phyloP scores from a whole-genome alignment of 208 protist genomes.

The Leishmania major region DNA sequence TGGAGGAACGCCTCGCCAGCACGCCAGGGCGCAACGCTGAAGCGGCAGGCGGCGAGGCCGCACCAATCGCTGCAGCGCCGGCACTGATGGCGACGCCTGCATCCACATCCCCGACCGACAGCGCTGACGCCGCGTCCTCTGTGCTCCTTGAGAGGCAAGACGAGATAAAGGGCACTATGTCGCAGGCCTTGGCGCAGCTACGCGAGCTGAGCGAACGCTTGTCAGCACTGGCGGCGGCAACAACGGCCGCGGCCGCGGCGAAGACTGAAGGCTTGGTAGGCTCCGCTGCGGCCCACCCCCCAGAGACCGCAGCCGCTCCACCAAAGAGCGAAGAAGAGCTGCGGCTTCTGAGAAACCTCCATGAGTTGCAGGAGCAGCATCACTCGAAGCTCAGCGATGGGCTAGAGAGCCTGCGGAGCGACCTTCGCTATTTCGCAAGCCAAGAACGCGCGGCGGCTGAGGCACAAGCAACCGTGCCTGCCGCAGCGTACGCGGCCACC shows the following conservation, averaged over 20 bases:
- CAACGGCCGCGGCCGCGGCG: background rate
- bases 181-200: conserved; percentile 14
- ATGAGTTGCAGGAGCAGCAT: conserved; percentile 18
- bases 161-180: conserved; percentile 5
- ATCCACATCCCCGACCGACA: background rate
- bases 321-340: conserved; percentile 13
- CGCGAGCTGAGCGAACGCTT: conserved; percentile 22
- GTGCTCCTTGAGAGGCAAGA: conserved; percentile 6
- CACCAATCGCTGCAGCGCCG: background rate
- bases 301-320: background rate
- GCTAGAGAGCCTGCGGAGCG: conserved; percentile 8
- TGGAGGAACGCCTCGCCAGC: conserved; percentile 29
- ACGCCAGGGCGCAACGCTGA: background rate
- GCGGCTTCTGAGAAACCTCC: conserved; percentile 15
- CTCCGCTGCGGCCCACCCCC: background rate
- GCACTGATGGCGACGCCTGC: background rate
- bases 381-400: conserved; percentile 1
- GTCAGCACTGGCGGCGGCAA: background rate
- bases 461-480: background rate
- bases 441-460: background rate
- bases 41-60: background rate
- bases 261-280: background rate
- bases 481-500: background rate
- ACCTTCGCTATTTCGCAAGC: conserved; percentile 2
- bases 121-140: background rate